Evolutionary conservation across 208 protist genomes (phyloP).

Genomic region (Angomonas ambiguus): DNA sequence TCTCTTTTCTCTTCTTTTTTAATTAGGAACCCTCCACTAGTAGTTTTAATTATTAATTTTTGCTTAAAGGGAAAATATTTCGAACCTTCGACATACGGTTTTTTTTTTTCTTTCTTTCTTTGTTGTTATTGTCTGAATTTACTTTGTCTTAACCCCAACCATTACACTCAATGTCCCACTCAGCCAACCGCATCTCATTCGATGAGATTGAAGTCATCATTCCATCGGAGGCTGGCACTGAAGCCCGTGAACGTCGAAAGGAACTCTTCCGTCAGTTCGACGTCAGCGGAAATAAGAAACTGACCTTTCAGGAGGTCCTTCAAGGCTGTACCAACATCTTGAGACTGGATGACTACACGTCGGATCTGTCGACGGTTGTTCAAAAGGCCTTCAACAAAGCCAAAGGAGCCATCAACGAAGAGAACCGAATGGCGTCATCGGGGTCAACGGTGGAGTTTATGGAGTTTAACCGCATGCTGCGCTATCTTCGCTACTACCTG

Average conservation of each 20-base stretch:
- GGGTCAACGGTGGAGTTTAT: constrained; percentile 31
- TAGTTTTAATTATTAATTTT: constrained; percentile 7
- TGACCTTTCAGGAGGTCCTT: constrained; percentile 25
- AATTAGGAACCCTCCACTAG: too few species aligned
- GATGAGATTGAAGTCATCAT: constrained; percentile 18
- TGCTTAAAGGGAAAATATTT: too few species aligned
- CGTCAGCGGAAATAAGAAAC: constrained; percentile 9
- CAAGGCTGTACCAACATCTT: constrained; percentile 27
- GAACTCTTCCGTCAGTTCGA: constrained; percentile 30
- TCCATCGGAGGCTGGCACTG: constrained; percentile 21
- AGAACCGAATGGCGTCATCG: constrained; percentile 18
- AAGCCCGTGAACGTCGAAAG: constrained; percentile 24
- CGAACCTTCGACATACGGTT: not conserved
- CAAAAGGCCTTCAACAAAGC: constrained; percentile 54
- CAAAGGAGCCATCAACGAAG: constrained; percentile 14
- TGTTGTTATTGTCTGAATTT: constrained; percentile 45
- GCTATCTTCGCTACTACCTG: constrained; percentile 16
- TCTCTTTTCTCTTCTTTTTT: not conserved
- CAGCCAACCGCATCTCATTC: not conserved
- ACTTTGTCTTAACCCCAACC: constrained; percentile 10
- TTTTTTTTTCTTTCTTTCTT: constrained; percentile 19
- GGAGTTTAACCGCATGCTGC: constrained; percentile 49
- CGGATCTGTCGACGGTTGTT: constrained; percentile 26
- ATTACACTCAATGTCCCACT: not conserved
- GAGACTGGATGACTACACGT: constrained; percentile 32